A percentile compares a stretch with the other conserved stretches of the same genome.
phyloP scores from a whole-genome alignment of 768 basidiomycete species.

The Podaxis rugospora region DNA sequence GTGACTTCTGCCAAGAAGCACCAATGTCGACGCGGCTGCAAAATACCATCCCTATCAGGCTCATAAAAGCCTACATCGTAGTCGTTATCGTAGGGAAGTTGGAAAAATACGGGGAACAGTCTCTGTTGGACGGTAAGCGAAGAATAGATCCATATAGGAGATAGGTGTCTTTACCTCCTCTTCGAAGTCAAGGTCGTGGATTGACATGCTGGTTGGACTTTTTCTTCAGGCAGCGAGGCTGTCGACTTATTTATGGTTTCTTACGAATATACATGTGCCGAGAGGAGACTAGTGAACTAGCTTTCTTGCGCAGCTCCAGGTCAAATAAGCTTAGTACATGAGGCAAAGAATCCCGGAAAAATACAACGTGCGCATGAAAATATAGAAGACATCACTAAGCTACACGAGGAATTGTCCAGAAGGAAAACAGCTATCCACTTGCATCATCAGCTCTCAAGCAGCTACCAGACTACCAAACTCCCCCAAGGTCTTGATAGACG shows the following conservation, averaged over 20 bases:
- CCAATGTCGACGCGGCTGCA: constrained; percentile 15
- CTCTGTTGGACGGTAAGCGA: constrained; percentile 3
- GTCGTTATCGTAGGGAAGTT: constrained; percentile 21
- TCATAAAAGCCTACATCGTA: constrained; percentile 16
- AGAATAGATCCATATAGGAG: neutral
- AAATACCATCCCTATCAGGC: neutral
- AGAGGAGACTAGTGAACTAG: neutral
- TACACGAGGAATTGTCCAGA: neutral
- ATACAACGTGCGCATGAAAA: neutral
- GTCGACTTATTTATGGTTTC: neutral
- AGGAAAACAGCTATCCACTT: neutral
- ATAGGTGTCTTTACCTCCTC: neutral
- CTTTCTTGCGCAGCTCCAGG: neutral
- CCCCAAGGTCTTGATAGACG: constrained; percentile 42
- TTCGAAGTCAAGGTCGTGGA: neutral
- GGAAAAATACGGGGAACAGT: constrained; percentile 21
- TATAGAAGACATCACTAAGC: neutral
- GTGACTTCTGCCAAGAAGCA: constrained; percentile 18
- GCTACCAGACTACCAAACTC: constrained; percentile 8
- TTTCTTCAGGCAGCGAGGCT: too few species aligned
- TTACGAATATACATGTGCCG: neutral
- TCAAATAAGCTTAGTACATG: neutral
- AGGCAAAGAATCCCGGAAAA: neutral
- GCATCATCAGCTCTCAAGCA: neutral
- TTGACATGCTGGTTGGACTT: neutral